phyloP scores from a whole-genome alignment of 352 stramenopile species.

The Phytophthora pseudosyringae region DNA sequence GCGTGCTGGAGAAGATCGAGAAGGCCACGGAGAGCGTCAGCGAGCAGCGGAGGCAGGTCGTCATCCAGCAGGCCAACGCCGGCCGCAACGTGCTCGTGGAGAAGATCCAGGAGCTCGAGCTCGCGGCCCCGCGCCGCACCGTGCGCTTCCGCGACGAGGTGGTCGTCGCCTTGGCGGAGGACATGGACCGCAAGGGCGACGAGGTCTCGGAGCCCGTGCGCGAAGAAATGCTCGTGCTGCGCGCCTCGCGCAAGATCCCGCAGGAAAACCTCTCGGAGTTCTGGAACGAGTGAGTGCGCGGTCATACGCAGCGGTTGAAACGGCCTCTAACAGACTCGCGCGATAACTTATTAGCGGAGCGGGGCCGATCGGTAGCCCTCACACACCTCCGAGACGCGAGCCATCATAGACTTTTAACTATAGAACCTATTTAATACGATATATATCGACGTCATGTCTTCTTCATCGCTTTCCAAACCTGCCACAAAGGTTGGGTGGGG shows the following conservation, averaged over 20 bases:
- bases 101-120: slow-evolving; percentile 43
- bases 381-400: slow-evolving; percentile 1
- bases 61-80: slow-evolving; percentile 68
- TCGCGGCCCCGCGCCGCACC: slow-evolving; percentile 24
- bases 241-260: slow-evolving; percentile 73
- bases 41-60: slow-evolving; percentile 63
- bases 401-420: slow-evolving; percentile 36
- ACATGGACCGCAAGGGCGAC: slow-evolving; percentile 71
- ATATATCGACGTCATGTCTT: slow-evolving; percentile 3
- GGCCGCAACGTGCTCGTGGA: slow-evolving; percentile 37
- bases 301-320: slow-evolving; percentile 5
- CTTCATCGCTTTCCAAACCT: background rate
- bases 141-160: slow-evolving; percentile 74
- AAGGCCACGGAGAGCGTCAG: slow-evolving; percentile 74
- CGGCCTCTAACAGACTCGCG: slow-evolving; percentile 6
- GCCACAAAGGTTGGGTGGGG: slow-evolving; percentile 11
- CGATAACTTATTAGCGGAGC: slow-evolving; percentile 28
- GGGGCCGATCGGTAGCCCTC: slow-evolving; percentile 26
- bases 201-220: slow-evolving; percentile 55
- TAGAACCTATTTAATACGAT: slow-evolving; percentile 46
- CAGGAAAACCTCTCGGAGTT: slow-evolving; percentile 80
- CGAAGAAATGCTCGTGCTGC: slow-evolving; percentile 83
- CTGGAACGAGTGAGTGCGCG: slow-evolving; percentile 51
- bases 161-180: slow-evolving; percentile 49
- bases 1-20: slow-evolving; percentile 80